A percentile compares a stretch with the other conserved stretches of the same genome.
Conservation (phyloP, 352 stramenopile species). For the Aphanomyces cochlioides region DNA sequence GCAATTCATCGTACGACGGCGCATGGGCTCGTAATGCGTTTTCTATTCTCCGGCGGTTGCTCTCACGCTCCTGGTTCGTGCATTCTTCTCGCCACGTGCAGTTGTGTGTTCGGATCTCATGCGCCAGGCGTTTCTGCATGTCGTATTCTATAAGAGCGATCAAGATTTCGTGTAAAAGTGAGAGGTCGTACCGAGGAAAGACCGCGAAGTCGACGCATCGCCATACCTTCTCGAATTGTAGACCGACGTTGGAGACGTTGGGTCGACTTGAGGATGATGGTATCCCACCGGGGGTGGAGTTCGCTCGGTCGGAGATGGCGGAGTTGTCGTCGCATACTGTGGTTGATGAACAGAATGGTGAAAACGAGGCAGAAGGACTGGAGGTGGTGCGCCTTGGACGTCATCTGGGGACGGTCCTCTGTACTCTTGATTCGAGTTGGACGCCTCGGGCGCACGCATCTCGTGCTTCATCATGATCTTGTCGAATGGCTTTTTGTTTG, state of each 20-base stretch:
- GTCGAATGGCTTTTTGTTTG: too few relatives aligned
- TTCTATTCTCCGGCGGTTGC: constrained; percentile 62
- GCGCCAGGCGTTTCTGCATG: constrained; percentile 42
- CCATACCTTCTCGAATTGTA: constrained; percentile 34
- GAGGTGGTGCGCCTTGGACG: too few relatives aligned
- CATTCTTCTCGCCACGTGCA: constrained; percentile 58
- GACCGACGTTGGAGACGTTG: constrained; percentile 41
- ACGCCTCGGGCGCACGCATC: too few relatives aligned
- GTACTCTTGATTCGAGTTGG: too few relatives aligned
- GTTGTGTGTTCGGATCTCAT: constrained; percentile 40
- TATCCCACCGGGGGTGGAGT: background rate
- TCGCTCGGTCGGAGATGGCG: background rate
- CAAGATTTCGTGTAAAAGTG: background rate
- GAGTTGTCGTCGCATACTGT: too few relatives aligned
- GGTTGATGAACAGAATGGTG: too few relatives aligned
- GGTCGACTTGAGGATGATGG: constrained; percentile 16
- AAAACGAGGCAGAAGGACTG: too few relatives aligned
- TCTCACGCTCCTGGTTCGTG: constrained; percentile 48
- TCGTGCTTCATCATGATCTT: too few relatives aligned
- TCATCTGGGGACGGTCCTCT: too few relatives aligned
- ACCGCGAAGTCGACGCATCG: constrained; percentile 19
- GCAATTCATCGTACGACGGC: constrained; percentile 60
- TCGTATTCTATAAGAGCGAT: constrained; percentile 12
- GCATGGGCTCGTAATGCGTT: constrained; percentile 51
- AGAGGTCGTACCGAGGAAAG: constrained; percentile 9